These are phyloP conservation scores for Chaetothyriales sp. DNA, from an alignment of 2,329 filamentous ascomycete species.

Conservation along the genomic window DNA sequence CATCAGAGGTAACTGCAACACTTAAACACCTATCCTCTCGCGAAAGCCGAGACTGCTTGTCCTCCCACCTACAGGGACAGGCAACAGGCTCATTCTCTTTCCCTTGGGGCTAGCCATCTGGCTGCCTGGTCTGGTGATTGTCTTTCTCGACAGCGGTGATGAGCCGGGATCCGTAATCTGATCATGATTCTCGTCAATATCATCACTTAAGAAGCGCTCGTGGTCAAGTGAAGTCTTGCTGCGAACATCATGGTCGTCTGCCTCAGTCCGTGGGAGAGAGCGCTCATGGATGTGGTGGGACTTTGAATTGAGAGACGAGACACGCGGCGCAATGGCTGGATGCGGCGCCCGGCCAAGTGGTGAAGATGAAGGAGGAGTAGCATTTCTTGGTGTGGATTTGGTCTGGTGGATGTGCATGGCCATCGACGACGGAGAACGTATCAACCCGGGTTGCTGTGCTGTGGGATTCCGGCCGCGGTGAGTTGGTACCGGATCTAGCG, in stretches of 20 bases:
- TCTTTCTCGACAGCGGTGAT: constrained; percentile 16
- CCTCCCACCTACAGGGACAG: constrained; percentile 10
- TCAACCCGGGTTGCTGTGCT: constrained; percentile 11
- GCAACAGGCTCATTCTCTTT: constrained; percentile 16
- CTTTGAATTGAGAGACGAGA: background rate
- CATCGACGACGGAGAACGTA: constrained; percentile 16
- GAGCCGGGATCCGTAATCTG: constrained; percentile 14
- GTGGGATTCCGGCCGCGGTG: constrained; percentile 10
- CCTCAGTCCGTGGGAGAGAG: constrained; percentile 4
- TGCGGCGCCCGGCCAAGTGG: constrained; percentile 11
- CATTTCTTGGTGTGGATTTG: constrained; percentile 7
- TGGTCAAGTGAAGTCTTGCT: constrained; percentile 2
- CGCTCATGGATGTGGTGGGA: constrained; percentile 5
- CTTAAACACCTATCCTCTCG: background rate
- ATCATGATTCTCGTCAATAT: constrained; percentile 13
- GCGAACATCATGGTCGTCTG: constrained; percentile 1
- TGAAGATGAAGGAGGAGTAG: constrained; percentile 9
- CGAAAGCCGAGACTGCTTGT: background rate
- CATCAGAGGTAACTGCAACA: background rate
- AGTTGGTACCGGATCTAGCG: constrained; percentile 17
- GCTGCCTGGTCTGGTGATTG: constrained; percentile 15
- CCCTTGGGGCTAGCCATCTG: constrained; percentile 12
- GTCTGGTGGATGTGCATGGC: constrained; percentile 10
- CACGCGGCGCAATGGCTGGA: constrained; percentile 1
- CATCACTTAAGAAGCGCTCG: constrained; percentile 3